These are phyloP conservation scores for Suzukiozyma palmioleophila DNA, from an alignment of 1,139 yeast genomes.

Conservation along the genomic window DNA sequence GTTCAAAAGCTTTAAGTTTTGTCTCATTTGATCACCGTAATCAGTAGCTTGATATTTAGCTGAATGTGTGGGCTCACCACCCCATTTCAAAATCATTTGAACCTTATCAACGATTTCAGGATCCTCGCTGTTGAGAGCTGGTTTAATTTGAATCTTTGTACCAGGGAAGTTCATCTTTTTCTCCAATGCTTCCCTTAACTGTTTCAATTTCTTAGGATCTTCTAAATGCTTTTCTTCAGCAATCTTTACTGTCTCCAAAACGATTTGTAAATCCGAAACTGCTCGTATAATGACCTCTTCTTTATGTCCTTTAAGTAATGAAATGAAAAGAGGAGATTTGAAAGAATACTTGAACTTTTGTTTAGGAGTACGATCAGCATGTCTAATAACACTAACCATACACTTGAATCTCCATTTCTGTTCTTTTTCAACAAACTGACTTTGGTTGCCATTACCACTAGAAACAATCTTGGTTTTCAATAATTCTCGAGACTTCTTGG, in stretches of 20 bases:
- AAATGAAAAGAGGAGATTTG: conserved; percentile 79
- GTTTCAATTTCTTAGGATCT: conserved; percentile 70
- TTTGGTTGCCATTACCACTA: conserved; percentile 32
- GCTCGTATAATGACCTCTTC: conserved; percentile 95
- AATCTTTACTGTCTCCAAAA: conserved; percentile 74
- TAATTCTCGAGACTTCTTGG: conserved; percentile 41
- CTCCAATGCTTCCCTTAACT: conserved; percentile 77
- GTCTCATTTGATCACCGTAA: conserved; percentile 92
- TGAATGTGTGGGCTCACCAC: conserved; percentile 99
- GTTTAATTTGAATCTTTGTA: conserved; percentile 93
- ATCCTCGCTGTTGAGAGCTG: conserved; percentile 61
- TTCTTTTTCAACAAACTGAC: conserved; percentile 67
- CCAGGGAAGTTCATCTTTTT: conserved; percentile 92
- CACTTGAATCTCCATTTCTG: conserved; percentile 98
- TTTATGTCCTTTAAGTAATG: conserved; percentile 86
- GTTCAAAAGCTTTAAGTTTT: conserved; percentile 82
- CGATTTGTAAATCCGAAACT: conserved; percentile 79
- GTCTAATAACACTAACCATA: conserved; percentile 84
- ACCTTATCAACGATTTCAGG: conserved; percentile 82
- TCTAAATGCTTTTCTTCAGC: conserved; percentile 80
- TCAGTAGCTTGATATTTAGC: conserved; percentile 93
- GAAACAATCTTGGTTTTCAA: conserved; percentile 38
- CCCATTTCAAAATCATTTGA: conserved; percentile 95
- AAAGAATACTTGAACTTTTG: conserved; percentile 96
- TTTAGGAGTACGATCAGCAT: conserved; percentile 98